A percentile compares a stretch with the other conserved stretches of the same genome.
Evolutionary conservation across 768 basidiomycete species (phyloP).

Genomic region (Lactarius sanguifluus): DNA sequence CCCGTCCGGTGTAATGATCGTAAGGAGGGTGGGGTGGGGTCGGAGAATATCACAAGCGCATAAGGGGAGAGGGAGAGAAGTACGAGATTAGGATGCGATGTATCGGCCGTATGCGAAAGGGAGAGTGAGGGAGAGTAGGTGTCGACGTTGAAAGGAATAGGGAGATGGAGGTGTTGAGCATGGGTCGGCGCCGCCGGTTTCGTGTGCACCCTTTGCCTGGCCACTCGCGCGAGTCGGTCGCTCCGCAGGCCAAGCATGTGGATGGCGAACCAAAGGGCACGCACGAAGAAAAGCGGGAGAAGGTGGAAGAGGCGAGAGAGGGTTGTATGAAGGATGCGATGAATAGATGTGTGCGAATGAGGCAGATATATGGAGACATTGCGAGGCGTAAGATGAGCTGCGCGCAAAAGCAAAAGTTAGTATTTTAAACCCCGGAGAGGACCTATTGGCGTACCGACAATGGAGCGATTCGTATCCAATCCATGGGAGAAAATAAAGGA

Average conservation of each 20-base stretch:
- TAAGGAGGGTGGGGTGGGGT: neutral
- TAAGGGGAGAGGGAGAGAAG: conserved; percentile 3
- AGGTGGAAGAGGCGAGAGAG: neutral
- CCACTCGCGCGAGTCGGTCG: neutral
- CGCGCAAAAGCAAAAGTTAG: neutral
- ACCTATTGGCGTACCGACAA: conserved; percentile 14
- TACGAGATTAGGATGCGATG: conserved; percentile 20
- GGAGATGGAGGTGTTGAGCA: neutral
- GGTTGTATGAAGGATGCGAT: conserved; percentile 20
- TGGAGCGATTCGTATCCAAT: conserved; percentile 26
- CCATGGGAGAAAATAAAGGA: conserved; percentile 18
- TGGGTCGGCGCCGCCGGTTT: neutral
- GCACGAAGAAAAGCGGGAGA: neutral
- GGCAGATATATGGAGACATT: conserved; percentile 24
- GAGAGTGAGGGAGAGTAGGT: neutral
- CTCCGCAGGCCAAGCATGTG: neutral
- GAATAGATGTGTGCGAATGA: conserved; percentile 25
- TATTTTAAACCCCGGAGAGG: too few relatives aligned
- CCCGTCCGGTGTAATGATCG: conserved; percentile 1
- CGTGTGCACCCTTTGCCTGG: neutral
- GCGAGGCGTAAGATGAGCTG: conserved; percentile 27
- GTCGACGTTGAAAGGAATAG: neutral
- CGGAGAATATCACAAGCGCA: conserved; percentile 17
- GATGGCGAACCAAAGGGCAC: neutral
- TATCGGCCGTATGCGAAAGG: conserved; percentile 6